These are phyloP conservation scores for Xerocomellus intermedius DNA, from an alignment of 768 basidiomycete species.

Conservation along the genomic window DNA sequence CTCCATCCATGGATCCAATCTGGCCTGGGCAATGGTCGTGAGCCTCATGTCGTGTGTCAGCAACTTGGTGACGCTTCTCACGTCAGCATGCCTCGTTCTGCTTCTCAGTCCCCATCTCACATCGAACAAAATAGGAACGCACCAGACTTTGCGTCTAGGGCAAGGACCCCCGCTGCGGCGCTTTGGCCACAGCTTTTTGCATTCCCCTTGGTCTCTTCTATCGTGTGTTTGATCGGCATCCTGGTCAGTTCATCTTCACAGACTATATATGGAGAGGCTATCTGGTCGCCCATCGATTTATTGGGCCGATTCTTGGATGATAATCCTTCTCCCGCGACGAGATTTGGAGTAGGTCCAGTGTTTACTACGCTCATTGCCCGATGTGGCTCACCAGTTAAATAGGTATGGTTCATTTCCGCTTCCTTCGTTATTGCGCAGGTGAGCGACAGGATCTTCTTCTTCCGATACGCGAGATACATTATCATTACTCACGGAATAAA, in stretches of 20 bases:
- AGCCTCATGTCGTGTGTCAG: slow-evolving; percentile 76
- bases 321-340: slow-evolving; percentile 57
- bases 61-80: slow-evolving; percentile 75
- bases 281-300: slow-evolving; percentile 79
- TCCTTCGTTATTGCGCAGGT: slow-evolving; percentile 80
- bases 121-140: slow-evolving; percentile 49
- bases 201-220: slow-evolving; percentile 68
- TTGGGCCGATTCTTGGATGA: slow-evolving; percentile 67
- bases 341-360: slow-evolving; percentile 52
- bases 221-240: slow-evolving; percentile 79
- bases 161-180: slow-evolving; percentile 54
- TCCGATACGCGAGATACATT: slow-evolving; percentile 2
- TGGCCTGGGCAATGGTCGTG: slow-evolving; percentile 74
- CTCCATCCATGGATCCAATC: slow-evolving; percentile 59
- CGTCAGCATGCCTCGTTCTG: slow-evolving; percentile 38
- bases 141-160: slow-evolving; percentile 72
- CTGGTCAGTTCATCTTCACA: slow-evolving; percentile 77
- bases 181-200: slow-evolving; percentile 66
- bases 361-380: background rate
- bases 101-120: slow-evolving; percentile 16
- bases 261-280: slow-evolving; percentile 70
- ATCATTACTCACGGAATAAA: slow-evolving; percentile 10
- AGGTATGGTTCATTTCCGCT: slow-evolving; percentile 77
- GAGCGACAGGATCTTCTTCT: slow-evolving; percentile 1
- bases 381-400: slow-evolving; percentile 14